A percentile compares a stretch with the other conserved stretches of the same genome.
These are phyloP conservation scores for Cystofilobasidium capitatum DNA, from an alignment of 768 basidiomycete genomes.

Conservation along the genomic window DNA sequence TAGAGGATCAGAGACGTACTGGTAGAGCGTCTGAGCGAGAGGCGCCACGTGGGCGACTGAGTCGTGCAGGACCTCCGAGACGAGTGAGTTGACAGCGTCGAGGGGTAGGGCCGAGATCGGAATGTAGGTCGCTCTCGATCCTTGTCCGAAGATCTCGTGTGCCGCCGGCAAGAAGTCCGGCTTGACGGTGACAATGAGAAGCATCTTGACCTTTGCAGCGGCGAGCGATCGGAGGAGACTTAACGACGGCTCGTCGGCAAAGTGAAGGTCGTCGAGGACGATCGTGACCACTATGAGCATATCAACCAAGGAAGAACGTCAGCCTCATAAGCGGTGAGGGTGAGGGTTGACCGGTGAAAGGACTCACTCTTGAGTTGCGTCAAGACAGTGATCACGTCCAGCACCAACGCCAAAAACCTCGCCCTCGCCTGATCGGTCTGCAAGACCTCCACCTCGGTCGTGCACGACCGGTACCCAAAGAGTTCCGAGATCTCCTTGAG, in stretches of 20 bases:
- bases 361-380: slow-evolving; percentile 49
- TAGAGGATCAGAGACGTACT: slow-evolving; percentile 31
- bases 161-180: slow-evolving; percentile 39
- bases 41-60: slow-evolving; percentile 49
- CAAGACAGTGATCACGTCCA: slow-evolving; percentile 59
- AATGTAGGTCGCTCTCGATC: slow-evolving; percentile 59
- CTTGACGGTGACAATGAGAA: slow-evolving; percentile 45
- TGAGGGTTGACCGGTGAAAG: neutral
- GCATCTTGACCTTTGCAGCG: slow-evolving; percentile 57
- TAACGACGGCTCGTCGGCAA: slow-evolving; percentile 63
- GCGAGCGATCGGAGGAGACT: slow-evolving; percentile 57
- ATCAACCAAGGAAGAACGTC: neutral
- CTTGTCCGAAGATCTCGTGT: slow-evolving; percentile 50
- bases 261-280: slow-evolving; percentile 58
- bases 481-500: slow-evolving; percentile 53
- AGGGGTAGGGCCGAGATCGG: slow-evolving; percentile 53
- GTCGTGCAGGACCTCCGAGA: slow-evolving; percentile 57
- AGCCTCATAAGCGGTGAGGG: neutral
- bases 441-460: slow-evolving; percentile 48
- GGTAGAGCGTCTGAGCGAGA: slow-evolving; percentile 51
- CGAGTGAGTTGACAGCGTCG: slow-evolving; percentile 51
- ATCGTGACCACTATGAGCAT: slow-evolving; percentile 49
- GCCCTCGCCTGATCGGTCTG: slow-evolving; percentile 56
- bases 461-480: slow-evolving; percentile 49
- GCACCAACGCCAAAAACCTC: slow-evolving; percentile 60